Evolutionary conservation across 306 rosid genomes (phyloP), one percentile per base, ranked within the genome.

Genomic region (Cicer cuneatum): DNA sequence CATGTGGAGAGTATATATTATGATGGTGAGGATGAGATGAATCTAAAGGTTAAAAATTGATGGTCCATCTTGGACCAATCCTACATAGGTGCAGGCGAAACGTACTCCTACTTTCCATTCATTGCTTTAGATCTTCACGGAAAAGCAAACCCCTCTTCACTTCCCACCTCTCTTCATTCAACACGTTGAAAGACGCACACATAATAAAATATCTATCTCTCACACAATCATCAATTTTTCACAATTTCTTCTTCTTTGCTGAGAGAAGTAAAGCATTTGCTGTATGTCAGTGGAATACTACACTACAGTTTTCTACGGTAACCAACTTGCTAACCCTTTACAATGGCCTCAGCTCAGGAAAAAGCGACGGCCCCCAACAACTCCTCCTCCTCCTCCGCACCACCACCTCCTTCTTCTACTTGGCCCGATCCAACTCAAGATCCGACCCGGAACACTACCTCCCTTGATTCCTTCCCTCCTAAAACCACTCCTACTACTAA

Each of bases 331-430:
- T 48, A 90, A 88, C 77, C 96, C 96, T 73, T 79, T 80, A 21
- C 93, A 90, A 90, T 90, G 96, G 96, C 96, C 91, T 29, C 93
- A 90, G 74, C 90, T 90, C 91, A 83, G 96, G 85, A 88, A 85
- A 88, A 90, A 83, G 49, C 90, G 89, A 83, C 93, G 93, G 90
- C 82, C 35, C 63, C 53, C 35, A 65, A 53, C 53, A 47, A 60
- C 21, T 2, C 66, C 66, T 10, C 68, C 4, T 5, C 54, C 15
- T 49, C 52, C 15, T 12, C 52, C 46, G 35, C 35, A 29, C 35
- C 35, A 29, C 35, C 35, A 29, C 35, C 83, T 2, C 35, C 85
- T 62, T 72, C 88, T 39, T 49, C 89, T 12, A 0, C 78, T 8
- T 66, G 69, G 52, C 0, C 83, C 33, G 80, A 82, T 66, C 75